These are phyloP conservation scores for Crithidia fasciculata DNA, from an alignment of 208 protist species.

Conservation along the genomic window DNA sequence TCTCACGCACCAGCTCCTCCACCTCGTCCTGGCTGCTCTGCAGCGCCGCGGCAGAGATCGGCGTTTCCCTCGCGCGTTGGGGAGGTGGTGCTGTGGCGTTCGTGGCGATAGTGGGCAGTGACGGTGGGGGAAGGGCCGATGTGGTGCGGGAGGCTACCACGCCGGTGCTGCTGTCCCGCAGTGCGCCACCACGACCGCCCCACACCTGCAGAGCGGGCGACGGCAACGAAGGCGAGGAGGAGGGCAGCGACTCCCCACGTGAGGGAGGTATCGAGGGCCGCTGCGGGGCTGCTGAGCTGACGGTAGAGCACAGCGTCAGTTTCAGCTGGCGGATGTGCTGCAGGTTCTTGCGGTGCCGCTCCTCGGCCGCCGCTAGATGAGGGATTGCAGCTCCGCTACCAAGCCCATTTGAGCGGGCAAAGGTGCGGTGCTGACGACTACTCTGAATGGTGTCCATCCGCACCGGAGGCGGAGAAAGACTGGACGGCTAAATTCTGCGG, in stretches of 20 bases:
- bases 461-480: background rate
- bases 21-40: slow-evolving; percentile 29
- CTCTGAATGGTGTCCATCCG: slow-evolving; percentile 8
- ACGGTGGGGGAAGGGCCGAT: background rate
- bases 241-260: slow-evolving; percentile 9
- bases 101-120: background rate
- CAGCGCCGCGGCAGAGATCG: slow-evolving; percentile 12
- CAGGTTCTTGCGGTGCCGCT: slow-evolving; percentile 28
- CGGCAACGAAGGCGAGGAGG: slow-evolving; percentile 8
- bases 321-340: slow-evolving; percentile 28
- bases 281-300: slow-evolving; percentile 6
- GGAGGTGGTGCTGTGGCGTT: background rate
- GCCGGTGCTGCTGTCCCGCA: background rate
- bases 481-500: background rate
- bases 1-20: slow-evolving; percentile 20
- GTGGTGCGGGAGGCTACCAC: slow-evolving; percentile 2
- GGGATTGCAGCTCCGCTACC: slow-evolving; percentile 9
- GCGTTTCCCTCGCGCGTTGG: background rate
- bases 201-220: slow-evolving; percentile 9
- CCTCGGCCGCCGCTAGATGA: slow-evolving; percentile 21
- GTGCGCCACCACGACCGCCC: background rate
- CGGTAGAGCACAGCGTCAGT: slow-evolving; percentile 27
- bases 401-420: slow-evolving; percentile 24
- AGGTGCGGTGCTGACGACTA: slow-evolving; percentile 15
- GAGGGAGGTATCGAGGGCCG: background rate